Evolutionary conservation across 768 basidiomycete species (phyloP), one percentile per base, ranked within the genome.

Genomic region (Boletus rubroflammeus): DNA sequence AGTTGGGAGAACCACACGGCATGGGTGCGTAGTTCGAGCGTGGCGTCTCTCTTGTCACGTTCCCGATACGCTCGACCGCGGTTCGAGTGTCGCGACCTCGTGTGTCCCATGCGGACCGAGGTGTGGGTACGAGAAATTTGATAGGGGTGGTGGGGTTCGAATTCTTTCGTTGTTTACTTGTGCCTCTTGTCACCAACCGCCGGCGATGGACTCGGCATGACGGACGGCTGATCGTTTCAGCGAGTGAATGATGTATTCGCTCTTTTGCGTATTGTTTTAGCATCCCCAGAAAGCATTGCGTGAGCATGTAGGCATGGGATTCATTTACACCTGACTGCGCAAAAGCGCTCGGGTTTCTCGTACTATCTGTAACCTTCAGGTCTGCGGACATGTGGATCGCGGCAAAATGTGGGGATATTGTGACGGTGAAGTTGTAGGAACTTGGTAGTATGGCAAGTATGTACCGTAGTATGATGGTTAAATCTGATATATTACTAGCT

Each of bases 21-120:
- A 14, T 68, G 67, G 65, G 34, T 61, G n/a, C 38, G 42, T 25
- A 57, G 44, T 23, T 45, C 54, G 34, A 56, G 59, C 25, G 46
- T 65, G 4, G 21, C 35, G 10, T 38, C 60, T 0, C 50, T 64
- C 32, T 48, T 65, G 47, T 43, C 59, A 10, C 63, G 60, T 28
- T 61, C 63, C 6, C 50, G 36, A 26, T 25, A 29, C 15, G 10
- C 25, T 8, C 50, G 47, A 6, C 54, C 56, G 14, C 49, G 39
- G 42, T 35, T 55, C 32, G 55, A 54, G 44, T 47, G 51, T 48
- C 47, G 54, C 39, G 47, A 63, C 31, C 26, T 43, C 32, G 32
- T 29, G 21, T 25, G 25, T 28, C 15, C 43, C 29, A 13, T 7
- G 25, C 25, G 29, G 36, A 53, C 17, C 28, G 34, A 36, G 28